Conservation (phyloP, 768 basidiomycete species). For the Cubamyces lactineus region DNA sequence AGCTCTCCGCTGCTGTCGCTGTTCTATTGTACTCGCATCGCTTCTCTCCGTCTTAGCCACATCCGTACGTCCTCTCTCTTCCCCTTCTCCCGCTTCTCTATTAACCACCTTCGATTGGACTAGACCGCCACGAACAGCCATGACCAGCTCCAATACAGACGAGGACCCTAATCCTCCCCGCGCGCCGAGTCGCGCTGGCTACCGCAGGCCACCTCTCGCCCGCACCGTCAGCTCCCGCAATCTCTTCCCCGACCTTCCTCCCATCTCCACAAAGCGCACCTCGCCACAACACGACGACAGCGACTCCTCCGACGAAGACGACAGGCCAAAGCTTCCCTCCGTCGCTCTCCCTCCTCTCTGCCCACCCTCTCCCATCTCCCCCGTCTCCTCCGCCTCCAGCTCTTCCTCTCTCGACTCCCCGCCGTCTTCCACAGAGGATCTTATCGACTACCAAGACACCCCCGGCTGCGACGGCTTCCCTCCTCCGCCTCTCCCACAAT, state of each 20-base stretch:
- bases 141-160: neutral
- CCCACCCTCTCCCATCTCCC: slow-evolving; percentile 20
- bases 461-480: slow-evolving; percentile 9
- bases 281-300: neutral
- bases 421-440: slow-evolving; percentile 1
- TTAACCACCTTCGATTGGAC: neutral
- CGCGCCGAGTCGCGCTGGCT: slow-evolving; percentile 17
- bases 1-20: neutral
- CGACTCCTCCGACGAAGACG: slow-evolving; percentile 11
- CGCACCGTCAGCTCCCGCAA: slow-evolving; percentile 10
- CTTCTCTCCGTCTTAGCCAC: neutral
- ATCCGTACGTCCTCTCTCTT: neutral
- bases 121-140: neutral
- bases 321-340: neutral
- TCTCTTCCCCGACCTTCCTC: slow-evolving; percentile 10
- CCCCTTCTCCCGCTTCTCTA: neutral
- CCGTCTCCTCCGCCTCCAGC: slow-evolving; percentile 8
- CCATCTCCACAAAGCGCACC: slow-evolving; percentile 2
- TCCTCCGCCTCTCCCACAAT: slow-evolving; percentile 4
- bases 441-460: slow-evolving; percentile 5
- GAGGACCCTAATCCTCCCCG: neutral
- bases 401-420: neutral
- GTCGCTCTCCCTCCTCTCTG: slow-evolving; percentile 18
- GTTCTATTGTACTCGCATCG: neutral
- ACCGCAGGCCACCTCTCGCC: slow-evolving; percentile 14